Evolutionary conservation across 805 yeast species (phyloP).

Genomic region (Grigorovia jiainica): DNA sequence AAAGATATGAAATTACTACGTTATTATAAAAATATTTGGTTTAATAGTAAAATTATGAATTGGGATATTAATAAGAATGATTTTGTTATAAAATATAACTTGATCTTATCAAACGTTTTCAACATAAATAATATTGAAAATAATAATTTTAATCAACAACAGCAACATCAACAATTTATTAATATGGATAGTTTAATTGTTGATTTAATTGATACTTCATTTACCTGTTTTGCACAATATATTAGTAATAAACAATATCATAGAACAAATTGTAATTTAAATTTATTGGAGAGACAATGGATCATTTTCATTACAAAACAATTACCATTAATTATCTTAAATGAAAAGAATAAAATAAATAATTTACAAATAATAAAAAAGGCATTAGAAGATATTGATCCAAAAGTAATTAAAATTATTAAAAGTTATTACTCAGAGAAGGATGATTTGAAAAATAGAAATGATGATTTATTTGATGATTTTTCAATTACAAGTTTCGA

Average conservation of each 20-base stretch:
- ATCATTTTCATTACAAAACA: constrained; percentile 36
- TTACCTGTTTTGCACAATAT: constrained; percentile 35
- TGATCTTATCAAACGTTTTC: constrained; percentile 28
- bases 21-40: constrained; percentile 32
- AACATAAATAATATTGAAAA: constrained; percentile 9
- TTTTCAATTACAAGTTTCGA: constrained; percentile 39
- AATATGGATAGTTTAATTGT: constrained; percentile 15
- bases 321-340: constrained; percentile 36
- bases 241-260: constrained; percentile 36
- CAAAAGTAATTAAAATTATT: constrained; percentile 25
- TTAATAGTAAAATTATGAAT: constrained; percentile 28
- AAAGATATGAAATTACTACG: constrained; percentile 24
- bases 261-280: constrained; percentile 28
- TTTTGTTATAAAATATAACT: constrained; percentile 23
- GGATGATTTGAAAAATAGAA: constrained; percentile 27
- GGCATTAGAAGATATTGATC: constrained; percentile 22
- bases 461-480: constrained; percentile 44
- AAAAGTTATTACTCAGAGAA: constrained; percentile 28
- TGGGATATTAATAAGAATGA: constrained; percentile 27
- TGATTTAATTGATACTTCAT: constrained; percentile 29
- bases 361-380: constrained; percentile 19
- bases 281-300: constrained; percentile 34
- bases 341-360: constrained; percentile 15
- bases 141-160: not conserved
- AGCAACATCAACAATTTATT: constrained; percentile 11